Evolutionary conservation across 2,329 filamentous ascomycete species (phyloP).

Genomic region (Tricladium varicosporioides): DNA sequence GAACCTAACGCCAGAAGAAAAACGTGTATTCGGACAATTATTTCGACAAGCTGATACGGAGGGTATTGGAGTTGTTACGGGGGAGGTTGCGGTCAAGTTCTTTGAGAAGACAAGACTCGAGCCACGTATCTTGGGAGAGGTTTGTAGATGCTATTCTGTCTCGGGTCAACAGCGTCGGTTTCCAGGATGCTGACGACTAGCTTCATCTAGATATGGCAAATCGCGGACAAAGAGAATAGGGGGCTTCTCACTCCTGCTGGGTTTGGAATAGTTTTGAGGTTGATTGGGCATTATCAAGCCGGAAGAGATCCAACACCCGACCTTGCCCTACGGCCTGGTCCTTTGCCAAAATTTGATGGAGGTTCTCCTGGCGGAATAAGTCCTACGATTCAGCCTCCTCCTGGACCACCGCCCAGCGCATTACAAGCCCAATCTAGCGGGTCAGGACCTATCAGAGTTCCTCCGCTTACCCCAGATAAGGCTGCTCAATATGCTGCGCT

Average conservation of each 20-base stretch:
- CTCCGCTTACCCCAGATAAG: constrained; percentile 84
- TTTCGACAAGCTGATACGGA: constrained; percentile 93
- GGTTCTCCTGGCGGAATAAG: constrained; percentile 43
- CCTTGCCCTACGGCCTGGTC: constrained; percentile 79
- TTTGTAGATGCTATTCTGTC: constrained; percentile 35
- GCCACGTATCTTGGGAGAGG: constrained; percentile 82
- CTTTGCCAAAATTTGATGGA: constrained; percentile 90
- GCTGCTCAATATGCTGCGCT: constrained; percentile 83
- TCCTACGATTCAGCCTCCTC: constrained; percentile 49
- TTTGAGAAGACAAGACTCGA: constrained; percentile 94
- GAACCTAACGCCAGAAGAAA: constrained; percentile 88
- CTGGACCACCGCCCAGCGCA: constrained; percentile 40
- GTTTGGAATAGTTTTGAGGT: constrained; percentile 86
- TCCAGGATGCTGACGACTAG: constrained; percentile 23
- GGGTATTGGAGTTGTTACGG: constrained; percentile 87
- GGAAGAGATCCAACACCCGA: constrained; percentile 78
- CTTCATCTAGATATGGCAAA: constrained; percentile 84
- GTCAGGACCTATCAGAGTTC: constrained; percentile 75
- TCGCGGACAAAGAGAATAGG: constrained; percentile 94
- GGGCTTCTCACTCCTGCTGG: constrained; percentile 89
- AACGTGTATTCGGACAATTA: constrained; percentile 87
- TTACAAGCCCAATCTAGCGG: constrained; percentile 59
- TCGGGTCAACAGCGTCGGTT: not conserved
- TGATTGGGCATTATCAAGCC: constrained; percentile 94
- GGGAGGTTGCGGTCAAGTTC: constrained; percentile 94